A percentile compares a stretch with the other conserved stretches of the same genome.
Evolutionary conservation across 2,329 filamentous ascomycete species (phyloP).

Genomic region (Microascus cirrosus): DNA sequence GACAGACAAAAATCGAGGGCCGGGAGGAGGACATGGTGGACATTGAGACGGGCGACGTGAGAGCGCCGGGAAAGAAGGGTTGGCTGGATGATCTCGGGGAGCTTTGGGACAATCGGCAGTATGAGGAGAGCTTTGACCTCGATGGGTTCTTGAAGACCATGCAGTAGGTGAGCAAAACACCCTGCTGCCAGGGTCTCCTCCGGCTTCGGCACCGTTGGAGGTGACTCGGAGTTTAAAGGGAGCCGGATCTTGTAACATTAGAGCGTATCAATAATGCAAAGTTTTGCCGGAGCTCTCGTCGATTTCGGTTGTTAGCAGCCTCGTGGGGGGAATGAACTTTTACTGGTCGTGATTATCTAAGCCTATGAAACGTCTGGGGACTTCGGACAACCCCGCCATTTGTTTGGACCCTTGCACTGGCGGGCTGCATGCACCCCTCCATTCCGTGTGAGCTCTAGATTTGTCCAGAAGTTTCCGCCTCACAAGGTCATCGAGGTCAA

Average conservation of each 20-base stretch:
- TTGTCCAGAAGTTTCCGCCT: background rate
- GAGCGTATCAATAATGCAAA: background rate
- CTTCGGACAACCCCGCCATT: background rate
- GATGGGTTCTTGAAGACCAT: slow-evolving; percentile 93
- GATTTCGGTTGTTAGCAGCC: no score
- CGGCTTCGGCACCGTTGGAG: no score
- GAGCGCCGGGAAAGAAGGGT: slow-evolving; percentile 92
- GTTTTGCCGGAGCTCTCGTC: no score
- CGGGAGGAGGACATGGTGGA: slow-evolving; percentile 84
- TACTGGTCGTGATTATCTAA: background rate
- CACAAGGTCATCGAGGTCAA: background rate
- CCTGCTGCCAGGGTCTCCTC: no score
- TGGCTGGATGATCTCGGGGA: slow-evolving; percentile 93
- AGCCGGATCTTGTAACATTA: background rate
- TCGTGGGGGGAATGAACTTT: no score
- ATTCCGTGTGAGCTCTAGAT: background rate
- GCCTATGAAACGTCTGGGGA: background rate
- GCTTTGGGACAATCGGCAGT: slow-evolving; percentile 94
- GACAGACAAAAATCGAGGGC: slow-evolving; percentile 39
- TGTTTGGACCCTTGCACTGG: background rate
- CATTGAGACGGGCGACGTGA: slow-evolving; percentile 81
- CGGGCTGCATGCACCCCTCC: background rate
- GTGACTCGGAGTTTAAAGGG: no score
- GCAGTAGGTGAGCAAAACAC: slow-evolving; percentile 34
- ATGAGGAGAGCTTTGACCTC: slow-evolving; percentile 95